Base-by-base conservation (phyloP, 2,329 filamentous ascomycete genomes). In the Madurella fahalii region DNA sequence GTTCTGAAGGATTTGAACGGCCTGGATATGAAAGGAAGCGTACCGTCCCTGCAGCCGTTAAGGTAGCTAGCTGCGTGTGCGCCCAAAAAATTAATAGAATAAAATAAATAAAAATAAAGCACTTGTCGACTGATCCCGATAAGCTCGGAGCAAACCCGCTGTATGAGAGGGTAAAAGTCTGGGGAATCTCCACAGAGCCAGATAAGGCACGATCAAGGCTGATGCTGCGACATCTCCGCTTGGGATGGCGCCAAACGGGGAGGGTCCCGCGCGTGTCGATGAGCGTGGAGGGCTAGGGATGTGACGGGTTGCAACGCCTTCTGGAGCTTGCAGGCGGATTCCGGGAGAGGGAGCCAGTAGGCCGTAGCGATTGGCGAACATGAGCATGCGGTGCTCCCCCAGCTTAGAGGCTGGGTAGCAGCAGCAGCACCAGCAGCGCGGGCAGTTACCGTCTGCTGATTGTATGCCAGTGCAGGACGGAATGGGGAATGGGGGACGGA, bases 61-160 rank as follows among this genome's bases (percentile, higher is more conserved):
- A 25, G n/a, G n/a, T n/a, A n/a, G n/a, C n/a, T n/a, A n/a, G n/a
- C 25, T 25, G 25, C 25, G 25, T 25, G 25, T n/a, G 25, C 25
- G 25, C n/a, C n/a, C n/a, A n/a, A n/a, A n/a, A n/a, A n/a, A n/a
- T n/a, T n/a, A n/a, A n/a, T n/a, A n/a, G n/a, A n/a, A n/a, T n/a
- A n/a, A n/a, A n/a, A n/a, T n/a, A n/a, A n/a, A n/a, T n/a, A n/a
- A n/a, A n/a, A n/a, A n/a, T n/a, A n/a, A n/a, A n/a, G n/a, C n/a
- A n/a, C n/a, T n/a, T n/a, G 25, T 4, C 25, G 25, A 3, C 25
- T 37, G 34, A 37, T 37, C 34, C 51, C 51, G 55, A 57, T 51
- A 54, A 54, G 48, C 55, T 47, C 55, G 44, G 51, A 52, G 17
- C 16, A 44, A 25, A n/a, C 37, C 8, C 8, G 42, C 34, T 50